phyloP scores from a whole-genome alignment of 208 protist species.

The Trypanosomatidae sp. region DNA sequence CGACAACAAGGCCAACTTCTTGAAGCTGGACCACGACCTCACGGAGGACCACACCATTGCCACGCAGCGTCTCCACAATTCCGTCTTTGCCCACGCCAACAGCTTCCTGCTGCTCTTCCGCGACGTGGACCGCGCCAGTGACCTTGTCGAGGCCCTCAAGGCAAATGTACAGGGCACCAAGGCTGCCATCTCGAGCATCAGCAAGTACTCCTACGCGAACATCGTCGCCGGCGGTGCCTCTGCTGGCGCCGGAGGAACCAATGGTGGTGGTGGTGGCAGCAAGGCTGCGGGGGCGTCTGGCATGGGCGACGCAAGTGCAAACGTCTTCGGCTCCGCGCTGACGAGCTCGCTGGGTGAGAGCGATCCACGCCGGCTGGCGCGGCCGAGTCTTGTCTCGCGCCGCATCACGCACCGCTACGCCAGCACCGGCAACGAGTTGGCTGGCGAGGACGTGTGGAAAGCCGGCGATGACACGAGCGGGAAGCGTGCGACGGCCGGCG shows the following conservation, averaged over 20 bases:
- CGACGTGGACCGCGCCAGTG: slow-evolving; percentile 72
- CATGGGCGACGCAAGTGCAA: too few species aligned
- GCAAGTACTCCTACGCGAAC: slow-evolving; percentile 62
- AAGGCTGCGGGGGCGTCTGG: too few species aligned
- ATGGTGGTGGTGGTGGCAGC: neutral
- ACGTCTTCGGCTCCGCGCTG: slow-evolving; percentile 26
- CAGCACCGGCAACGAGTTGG: neutral
- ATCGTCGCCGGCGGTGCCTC: slow-evolving; percentile 6
- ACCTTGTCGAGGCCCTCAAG: slow-evolving; percentile 79
- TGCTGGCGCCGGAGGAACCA: neutral
- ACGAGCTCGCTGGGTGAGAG: slow-evolving; percentile 9
- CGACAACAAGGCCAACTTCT: slow-evolving; percentile 63
- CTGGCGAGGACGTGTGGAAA: neutral
- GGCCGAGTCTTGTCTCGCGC: slow-evolving; percentile 44
- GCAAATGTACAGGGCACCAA: slow-evolving; percentile 82
- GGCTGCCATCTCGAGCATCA: slow-evolving; percentile 73
- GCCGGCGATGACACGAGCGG: neutral
- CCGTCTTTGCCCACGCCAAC: slow-evolving; percentile 73
- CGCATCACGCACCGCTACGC: slow-evolving; percentile 18
- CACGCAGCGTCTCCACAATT: slow-evolving; percentile 53
- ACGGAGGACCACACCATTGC: slow-evolving; percentile 76
- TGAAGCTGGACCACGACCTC: slow-evolving; percentile 72
- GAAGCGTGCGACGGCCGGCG: neutral
- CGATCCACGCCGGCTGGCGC: slow-evolving; percentile 15
- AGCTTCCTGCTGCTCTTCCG: slow-evolving; percentile 84